A percentile compares a stretch with the other conserved stretches of the same genome.
Conservation (phyloP, 2,329 filamentous ascomycete genomes). For the Fusarium lateritium region DNA sequence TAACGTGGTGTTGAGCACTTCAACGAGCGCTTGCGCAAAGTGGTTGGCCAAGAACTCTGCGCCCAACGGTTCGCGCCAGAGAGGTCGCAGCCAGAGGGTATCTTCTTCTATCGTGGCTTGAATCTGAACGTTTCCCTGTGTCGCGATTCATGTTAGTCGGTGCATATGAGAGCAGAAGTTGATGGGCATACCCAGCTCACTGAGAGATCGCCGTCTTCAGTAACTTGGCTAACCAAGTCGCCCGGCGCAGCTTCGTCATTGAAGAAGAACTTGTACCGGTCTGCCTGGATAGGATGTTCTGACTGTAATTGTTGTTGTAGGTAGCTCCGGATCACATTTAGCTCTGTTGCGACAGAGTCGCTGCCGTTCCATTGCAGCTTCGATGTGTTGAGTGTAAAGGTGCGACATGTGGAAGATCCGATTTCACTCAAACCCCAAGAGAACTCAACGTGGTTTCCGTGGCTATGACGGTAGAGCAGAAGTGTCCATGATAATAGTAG, state of each 20-base stretch:
- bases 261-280: slow-evolving; percentile 36
- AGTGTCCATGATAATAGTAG: slow-evolving; percentile 45
- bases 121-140: slow-evolving; percentile 45
- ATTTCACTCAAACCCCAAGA: slow-evolving; percentile 43
- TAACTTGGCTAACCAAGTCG: slow-evolving; percentile 24
- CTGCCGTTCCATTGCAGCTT: slow-evolving; percentile 40
- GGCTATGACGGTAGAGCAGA: slow-evolving; percentile 45
- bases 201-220: slow-evolving; percentile 28
- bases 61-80: slow-evolving; percentile 46
- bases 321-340: slow-evolving; percentile 35
- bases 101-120: slow-evolving; percentile 38
- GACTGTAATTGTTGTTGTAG: slow-evolving; percentile 32
- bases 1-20: slow-evolving; percentile 46
- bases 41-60: slow-evolving; percentile 46
- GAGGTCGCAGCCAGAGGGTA: slow-evolving; percentile 39
- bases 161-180: background rate
- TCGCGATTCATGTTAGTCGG: slow-evolving; percentile 12
- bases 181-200: slow-evolving; percentile 42
- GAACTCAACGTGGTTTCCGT: slow-evolving; percentile 43
- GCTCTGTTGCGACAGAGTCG: slow-evolving; percentile 35
- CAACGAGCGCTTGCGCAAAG: slow-evolving; percentile 41
- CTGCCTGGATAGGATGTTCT: slow-evolving; percentile 8
- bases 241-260: slow-evolving; percentile 43
- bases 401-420: slow-evolving; percentile 26
- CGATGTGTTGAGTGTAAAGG: slow-evolving; percentile 43